Evolutionary conservation across 2,329 filamentous ascomycete genomes (phyloP).

Genomic region (Pseudopithomyces maydicus): DNA sequence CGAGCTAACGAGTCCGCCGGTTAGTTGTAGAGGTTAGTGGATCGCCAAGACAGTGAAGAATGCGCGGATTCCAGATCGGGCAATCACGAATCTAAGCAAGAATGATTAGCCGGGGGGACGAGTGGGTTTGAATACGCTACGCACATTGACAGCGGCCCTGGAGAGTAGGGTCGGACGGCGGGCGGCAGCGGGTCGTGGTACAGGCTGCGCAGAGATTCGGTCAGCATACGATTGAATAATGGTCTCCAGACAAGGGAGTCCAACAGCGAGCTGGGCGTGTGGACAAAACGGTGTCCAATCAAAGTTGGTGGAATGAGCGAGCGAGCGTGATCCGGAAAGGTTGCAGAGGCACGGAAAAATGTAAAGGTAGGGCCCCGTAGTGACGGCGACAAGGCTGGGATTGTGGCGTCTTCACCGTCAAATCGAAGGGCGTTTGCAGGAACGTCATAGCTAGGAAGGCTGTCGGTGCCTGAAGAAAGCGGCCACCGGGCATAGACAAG

Average conservation of each 20-base stretch:
- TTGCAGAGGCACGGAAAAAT: constrained; percentile 12
- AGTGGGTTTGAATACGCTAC: constrained; percentile 8
- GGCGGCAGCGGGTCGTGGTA: constrained; percentile 24
- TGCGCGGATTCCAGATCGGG: constrained; percentile 48
- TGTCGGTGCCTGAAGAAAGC: background rate
- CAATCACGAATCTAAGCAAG: constrained; percentile 42
- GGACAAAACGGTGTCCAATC: background rate
- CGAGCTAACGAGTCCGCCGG: constrained; percentile 60
- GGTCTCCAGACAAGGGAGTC: background rate
- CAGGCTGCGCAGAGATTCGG: constrained; percentile 12
- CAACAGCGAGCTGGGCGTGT: background rate
- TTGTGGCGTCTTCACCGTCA: background rate
- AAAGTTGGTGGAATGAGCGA: constrained; percentile 15
- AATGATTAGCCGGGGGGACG: constrained; percentile 22
- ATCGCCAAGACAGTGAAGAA: constrained; percentile 50
- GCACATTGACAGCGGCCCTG: constrained; percentile 30
- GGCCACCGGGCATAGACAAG: background rate
- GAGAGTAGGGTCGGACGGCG: constrained; percentile 21
- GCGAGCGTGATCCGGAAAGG: constrained; percentile 9
- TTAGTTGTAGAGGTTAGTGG: constrained; percentile 38
- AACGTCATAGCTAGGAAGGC: background rate
- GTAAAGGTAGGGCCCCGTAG: constrained; percentile 1
- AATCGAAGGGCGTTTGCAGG: background rate
- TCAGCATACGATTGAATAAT: constrained; percentile 17
- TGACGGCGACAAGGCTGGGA: background rate